Evolutionary conservation across 2,329 filamentous ascomycete genomes (phyloP).

Genomic region (Ampelomyces quisqualis): DNA sequence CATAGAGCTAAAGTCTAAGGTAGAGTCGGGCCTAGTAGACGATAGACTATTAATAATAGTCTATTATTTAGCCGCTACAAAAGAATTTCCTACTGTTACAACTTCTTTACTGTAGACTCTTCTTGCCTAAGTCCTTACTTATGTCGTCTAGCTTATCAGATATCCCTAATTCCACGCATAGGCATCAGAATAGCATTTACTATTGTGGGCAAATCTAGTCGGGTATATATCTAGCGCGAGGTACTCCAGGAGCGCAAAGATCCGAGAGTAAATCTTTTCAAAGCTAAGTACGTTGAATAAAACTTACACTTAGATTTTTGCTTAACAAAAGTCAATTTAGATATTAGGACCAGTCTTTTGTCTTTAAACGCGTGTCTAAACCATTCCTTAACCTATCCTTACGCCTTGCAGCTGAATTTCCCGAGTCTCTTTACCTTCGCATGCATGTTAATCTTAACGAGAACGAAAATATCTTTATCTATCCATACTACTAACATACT

Average conservation of each 20-base stretch:
- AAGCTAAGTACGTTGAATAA: slow-evolving; percentile 37
- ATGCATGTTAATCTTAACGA: slow-evolving; percentile 42
- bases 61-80: no score
- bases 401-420: slow-evolving; percentile 37
- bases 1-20: no score
- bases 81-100: no score
- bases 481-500: slow-evolving; percentile 39
- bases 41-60: no score
- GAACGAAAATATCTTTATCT: slow-evolving; percentile 39
- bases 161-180: slow-evolving; percentile 16
- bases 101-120: background rate
- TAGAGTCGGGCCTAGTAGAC: no score
- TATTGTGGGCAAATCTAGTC: slow-evolving; percentile 41
- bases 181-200: slow-evolving; percentile 39
- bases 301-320: slow-evolving; percentile 5
- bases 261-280: slow-evolving; percentile 33
- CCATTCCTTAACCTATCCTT: slow-evolving; percentile 36
- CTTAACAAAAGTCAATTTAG: slow-evolving; percentile 19
- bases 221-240: slow-evolving; percentile 36
- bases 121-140: background rate
- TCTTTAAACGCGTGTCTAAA: slow-evolving; percentile 38
- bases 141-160: slow-evolving; percentile 13
- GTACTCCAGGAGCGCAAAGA: slow-evolving; percentile 37
- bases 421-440: slow-evolving; percentile 36
- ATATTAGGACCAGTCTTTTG: slow-evolving; percentile 35